Conservation (phyloP, 768 basidiomycete genomes). For the Chiua virens region DNA sequence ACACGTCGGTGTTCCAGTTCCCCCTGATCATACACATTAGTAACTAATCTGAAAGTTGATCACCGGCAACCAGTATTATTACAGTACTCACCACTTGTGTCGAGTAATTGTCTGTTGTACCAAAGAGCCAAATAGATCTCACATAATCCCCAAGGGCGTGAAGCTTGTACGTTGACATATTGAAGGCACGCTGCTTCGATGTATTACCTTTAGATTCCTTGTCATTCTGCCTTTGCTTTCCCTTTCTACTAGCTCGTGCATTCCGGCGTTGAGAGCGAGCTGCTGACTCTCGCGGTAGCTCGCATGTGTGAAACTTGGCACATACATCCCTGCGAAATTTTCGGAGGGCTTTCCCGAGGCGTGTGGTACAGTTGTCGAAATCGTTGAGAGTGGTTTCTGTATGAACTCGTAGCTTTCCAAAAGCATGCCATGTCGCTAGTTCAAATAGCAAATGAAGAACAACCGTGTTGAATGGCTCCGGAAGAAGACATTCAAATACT, state of each 20-base stretch:
- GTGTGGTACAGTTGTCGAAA: conserved; percentile 26
- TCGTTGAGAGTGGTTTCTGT: conserved; percentile 14
- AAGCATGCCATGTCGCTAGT: conserved; percentile 24
- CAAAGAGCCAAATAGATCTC: too few species aligned
- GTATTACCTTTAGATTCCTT: too few species aligned
- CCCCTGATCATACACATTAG: conserved; percentile 27
- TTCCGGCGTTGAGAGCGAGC: conserved; percentile 10
- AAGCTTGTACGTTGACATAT: too few species aligned
- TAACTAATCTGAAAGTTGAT: too few species aligned
- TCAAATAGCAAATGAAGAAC: conserved; percentile 23
- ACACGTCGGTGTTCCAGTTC: conserved; percentile 26
- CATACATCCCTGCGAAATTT: conserved; percentile 25
- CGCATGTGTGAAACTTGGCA: conserved; percentile 21
- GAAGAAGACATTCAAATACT: conserved; percentile 32
- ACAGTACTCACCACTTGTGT: too few species aligned
- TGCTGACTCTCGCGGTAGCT: conserved; percentile 33
- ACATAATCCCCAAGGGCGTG: too few species aligned
- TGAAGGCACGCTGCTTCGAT: too few species aligned
- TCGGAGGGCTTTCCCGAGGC: conserved; percentile 22
- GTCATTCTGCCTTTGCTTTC: too few species aligned
- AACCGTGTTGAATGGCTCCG: conserved; percentile 9
- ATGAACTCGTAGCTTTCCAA: conserved; percentile 29
- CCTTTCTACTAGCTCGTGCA: too few species aligned
- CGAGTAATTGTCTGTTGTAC: too few species aligned
- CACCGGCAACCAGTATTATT: too few species aligned